phyloP scores from a whole-genome alignment of 1,284 basidiomycete species.

The Termitomyces sp. region DNA sequence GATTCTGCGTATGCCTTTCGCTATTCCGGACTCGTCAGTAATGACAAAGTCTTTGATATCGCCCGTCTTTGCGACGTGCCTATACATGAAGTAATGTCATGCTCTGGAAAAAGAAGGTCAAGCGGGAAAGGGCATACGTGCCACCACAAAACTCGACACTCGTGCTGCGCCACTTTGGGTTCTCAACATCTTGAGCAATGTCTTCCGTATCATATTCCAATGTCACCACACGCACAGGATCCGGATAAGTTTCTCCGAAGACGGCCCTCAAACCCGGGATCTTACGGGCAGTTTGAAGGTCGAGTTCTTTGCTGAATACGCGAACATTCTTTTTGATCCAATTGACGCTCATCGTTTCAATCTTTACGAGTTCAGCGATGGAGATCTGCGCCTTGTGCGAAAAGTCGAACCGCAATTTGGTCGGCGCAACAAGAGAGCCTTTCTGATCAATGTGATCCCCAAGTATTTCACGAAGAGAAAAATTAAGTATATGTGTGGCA shows the following conservation, averaged over 20 bases:
- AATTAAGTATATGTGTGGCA: slow-evolving; percentile 98
- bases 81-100: slow-evolving; percentile 25
- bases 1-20: slow-evolving; percentile 95
- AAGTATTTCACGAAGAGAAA: slow-evolving; percentile 83
- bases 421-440: slow-evolving; percentile 93
- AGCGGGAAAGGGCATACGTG: slow-evolving; percentile 59
- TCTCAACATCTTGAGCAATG: slow-evolving; percentile 79
- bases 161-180: slow-evolving; percentile 86
- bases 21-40: slow-evolving; percentile 94
- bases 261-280: slow-evolving; percentile 95
- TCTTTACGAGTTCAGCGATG: slow-evolving; percentile 71
- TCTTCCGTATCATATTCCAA: slow-evolving; percentile 87
- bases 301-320: slow-evolving; percentile 86
- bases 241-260: slow-evolving; percentile 97
- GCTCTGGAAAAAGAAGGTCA: not conserved
- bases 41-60: slow-evolving; percentile 96
- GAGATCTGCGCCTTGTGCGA: slow-evolving; percentile 89
- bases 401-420: slow-evolving; percentile 97
- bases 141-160: slow-evolving; percentile 98
- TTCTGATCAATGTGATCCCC: slow-evolving; percentile 98
- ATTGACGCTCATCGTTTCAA: slow-evolving; percentile 80
- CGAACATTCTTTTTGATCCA: slow-evolving; percentile 90
- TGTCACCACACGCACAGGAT: slow-evolving; percentile 93
- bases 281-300: slow-evolving; percentile 76
- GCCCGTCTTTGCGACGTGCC: slow-evolving; percentile 91